Evolutionary conservation across 1,284 basidiomycete species (phyloP).

Genomic region (Taiwanofungus camphoratus): DNA sequence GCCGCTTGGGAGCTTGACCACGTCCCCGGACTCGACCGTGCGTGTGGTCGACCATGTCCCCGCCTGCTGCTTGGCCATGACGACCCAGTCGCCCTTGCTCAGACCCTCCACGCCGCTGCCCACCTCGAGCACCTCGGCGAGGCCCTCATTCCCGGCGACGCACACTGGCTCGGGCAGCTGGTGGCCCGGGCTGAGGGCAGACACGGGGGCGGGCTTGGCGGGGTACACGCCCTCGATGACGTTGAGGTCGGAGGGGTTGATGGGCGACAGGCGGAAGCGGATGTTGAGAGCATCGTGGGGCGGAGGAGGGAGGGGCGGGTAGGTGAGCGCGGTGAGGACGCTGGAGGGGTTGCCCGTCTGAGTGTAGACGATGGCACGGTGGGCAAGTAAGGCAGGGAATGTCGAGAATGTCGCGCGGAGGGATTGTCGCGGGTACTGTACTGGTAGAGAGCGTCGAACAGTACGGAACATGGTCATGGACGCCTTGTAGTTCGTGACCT

Average conservation of each 20-base stretch:
- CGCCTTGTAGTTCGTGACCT: no score
- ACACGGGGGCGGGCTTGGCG: conserved; percentile 44
- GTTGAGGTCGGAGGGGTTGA: conserved; percentile 80
- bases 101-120: conserved; percentile 48
- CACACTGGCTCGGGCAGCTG: conserved; percentile 37
- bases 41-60: conserved; percentile 75
- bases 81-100: conserved; percentile 64
- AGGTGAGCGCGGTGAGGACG: conserved; percentile 51
- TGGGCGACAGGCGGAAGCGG: conserved; percentile 67
- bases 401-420: conserved; percentile 13
- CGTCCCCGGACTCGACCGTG: conserved; percentile 48
- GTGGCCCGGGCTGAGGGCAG: conserved; percentile 27
- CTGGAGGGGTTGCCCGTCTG: conserved; percentile 52
- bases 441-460: no score
- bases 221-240: conserved; percentile 83
- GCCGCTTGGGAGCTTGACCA: conserved; percentile 53
- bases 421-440: no score
- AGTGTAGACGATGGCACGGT: conserved; percentile 63
- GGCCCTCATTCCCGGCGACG: conserved; percentile 76
- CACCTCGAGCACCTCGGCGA: conserved; percentile 61
- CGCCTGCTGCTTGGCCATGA: conserved; percentile 60
- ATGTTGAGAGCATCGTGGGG: conserved; percentile 54
- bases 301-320: conserved; percentile 48
- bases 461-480: no score
- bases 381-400: conserved; percentile 18